Evolutionary conservation across 2,329 filamentous ascomycete genomes (phyloP).

Genomic region (Trichophyton equinum): DNA sequence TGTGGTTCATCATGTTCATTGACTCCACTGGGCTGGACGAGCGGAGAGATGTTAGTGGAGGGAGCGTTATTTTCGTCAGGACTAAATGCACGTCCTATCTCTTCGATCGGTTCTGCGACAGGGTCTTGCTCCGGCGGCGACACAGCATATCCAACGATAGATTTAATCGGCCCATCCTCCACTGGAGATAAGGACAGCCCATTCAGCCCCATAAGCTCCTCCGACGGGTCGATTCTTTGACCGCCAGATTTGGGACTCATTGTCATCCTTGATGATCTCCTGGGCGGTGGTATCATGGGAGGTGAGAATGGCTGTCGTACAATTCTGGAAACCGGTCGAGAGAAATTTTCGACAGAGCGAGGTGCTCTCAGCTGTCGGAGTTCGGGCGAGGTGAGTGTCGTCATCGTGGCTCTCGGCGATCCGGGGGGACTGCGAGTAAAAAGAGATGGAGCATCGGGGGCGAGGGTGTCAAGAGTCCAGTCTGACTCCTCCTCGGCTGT

Average conservation of each 20-base stretch:
- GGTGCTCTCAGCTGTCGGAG: conserved; percentile 21
- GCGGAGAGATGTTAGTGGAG: conserved; percentile 28
- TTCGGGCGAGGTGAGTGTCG: conserved; percentile 14
- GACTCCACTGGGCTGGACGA: conserved; percentile 33
- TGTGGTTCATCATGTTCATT: conserved; percentile 34
- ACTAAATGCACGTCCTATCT: conserved; percentile 29
- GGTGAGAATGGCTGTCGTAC: conserved; percentile 28
- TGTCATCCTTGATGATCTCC: conserved; percentile 25
- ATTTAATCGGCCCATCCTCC: conserved; percentile 17
- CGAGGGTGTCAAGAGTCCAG: conserved; percentile 7
- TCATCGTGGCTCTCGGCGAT: conserved; percentile 19
- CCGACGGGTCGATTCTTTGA: conserved; percentile 28
- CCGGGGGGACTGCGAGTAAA: conserved; percentile 17
- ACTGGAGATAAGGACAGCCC: conserved; percentile 22
- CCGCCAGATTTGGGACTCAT: conserved; percentile 22
- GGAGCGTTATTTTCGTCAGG: conserved; percentile 32
- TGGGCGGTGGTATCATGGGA: conserved; percentile 29
- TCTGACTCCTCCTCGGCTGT: conserved; percentile 19
- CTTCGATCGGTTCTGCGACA: conserved; percentile 22
- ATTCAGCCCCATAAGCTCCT: conserved; percentile 28
- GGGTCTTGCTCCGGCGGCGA: conserved; percentile 14
- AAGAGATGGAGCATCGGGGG: conserved; percentile 11
- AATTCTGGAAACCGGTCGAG: conserved; percentile 37
- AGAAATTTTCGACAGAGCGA: conserved; percentile 42
- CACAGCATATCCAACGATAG: not conserved